Base-by-base conservation (phyloP, 805 yeast genomes). In the Sungouiella thailandica region DNA sequence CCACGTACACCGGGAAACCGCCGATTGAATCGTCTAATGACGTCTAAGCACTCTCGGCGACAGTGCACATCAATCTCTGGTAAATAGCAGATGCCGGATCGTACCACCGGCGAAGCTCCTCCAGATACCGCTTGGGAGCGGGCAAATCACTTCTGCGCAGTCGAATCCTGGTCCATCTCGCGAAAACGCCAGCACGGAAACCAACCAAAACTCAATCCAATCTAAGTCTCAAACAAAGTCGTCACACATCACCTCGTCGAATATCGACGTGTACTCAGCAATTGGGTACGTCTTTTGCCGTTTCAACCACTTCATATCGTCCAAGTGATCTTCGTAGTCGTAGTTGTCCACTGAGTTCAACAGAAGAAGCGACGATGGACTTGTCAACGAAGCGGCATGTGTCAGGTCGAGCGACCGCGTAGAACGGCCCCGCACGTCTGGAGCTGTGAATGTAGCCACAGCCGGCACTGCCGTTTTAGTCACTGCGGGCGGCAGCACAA, bases 281-380 rank as follows among this genome's bases (percentile, higher is more conserved):
- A 28, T 30, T 24, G 22, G 43, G 15, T 33, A 36, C 18, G 40
- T 34, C 37, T 50, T 50, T 32, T 37, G 49, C 27, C 40, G 39
- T 34, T 51, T 51, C 23, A 32, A 28, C 19, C 36, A 32, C 18
- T 36, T 28, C 23, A 32, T 39, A 14, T 31, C 29, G 30, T 42
- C 37, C 8, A 37, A 42, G 24, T 35, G 44, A 10, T 46, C 47
- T 32, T 35, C 33, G 30, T 40, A 40, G 28, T 50, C 55, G 35
- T 52, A 50, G 34, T 48, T 40, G 26, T 42, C 50, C 35, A 47
- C 51, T 13, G 62, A 52, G 31, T 53, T 56, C 34, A 62, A 52
- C 31, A 63, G 57, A 28, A 62, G 51, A 15, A 63, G 52, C 28
- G 65, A 58, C 22, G 59, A 52, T 11, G 69, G 67, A 20, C 63